Conservation (phyloP, 2,329 filamentous ascomycete genomes). For the Scedosporium apiospermum region DNA sequence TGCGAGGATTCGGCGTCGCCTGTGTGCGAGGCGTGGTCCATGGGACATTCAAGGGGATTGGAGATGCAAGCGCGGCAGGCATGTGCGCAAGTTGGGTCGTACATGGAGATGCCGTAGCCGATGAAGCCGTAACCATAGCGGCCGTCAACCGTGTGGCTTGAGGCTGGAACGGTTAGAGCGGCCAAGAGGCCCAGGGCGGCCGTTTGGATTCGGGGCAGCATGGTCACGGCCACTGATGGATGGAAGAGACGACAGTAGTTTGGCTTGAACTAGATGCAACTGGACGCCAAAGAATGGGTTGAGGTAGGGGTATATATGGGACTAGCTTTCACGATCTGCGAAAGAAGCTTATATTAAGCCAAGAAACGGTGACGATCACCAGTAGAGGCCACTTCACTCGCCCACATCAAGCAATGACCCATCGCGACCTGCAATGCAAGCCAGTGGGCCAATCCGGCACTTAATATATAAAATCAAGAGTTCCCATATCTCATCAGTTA, state of each 20-base stretch:
- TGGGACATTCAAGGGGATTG: not conserved
- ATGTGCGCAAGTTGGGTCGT: slow-evolving; percentile 56
- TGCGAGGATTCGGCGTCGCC: not conserved
- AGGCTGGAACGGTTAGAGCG: not conserved
- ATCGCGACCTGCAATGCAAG: no score
- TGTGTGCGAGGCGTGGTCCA: not conserved
- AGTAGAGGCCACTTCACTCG: no score
- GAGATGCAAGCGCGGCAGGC: slow-evolving; percentile 37
- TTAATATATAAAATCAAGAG: not conserved
- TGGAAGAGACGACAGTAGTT: no score
- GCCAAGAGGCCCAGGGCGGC: not conserved
- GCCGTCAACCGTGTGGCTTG: not conserved
- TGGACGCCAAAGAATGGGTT: no score
- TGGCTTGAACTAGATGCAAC: no score
- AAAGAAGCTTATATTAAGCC: no score
- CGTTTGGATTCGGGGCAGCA: not conserved
- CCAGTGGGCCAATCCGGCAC: not conserved
- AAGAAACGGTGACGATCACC: no score
- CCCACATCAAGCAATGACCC: no score
- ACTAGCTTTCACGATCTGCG: no score
- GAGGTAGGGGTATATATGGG: no score
- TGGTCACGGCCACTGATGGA: not conserved
- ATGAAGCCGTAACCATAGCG: slow-evolving; percentile 13
- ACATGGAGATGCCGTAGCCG: slow-evolving; percentile 33
- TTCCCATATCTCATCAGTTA: not conserved